A percentile compares a stretch with the other conserved stretches of the same genome.
phyloP scores from a whole-genome alignment of 2,329 filamentous ascomycete genomes.

The Thielaviopsis euricoi region DNA sequence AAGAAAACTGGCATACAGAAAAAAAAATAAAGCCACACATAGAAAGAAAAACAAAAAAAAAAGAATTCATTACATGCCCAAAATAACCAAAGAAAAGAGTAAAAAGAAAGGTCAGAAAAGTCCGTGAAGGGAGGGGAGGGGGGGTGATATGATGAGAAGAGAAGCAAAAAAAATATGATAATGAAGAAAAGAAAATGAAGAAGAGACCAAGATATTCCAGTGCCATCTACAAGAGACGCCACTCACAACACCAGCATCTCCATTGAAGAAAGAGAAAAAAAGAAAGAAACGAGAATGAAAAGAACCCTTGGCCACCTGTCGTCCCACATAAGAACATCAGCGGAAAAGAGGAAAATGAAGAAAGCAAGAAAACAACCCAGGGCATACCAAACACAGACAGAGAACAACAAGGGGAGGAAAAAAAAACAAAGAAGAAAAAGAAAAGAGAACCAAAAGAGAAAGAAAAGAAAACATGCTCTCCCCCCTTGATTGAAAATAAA shows the following conservation, averaged over 20 bases:
- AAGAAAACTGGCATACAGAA: not conserved
- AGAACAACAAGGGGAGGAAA: not conserved
- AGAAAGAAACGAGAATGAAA: not conserved
- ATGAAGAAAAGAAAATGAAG: not conserved
- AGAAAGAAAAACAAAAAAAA: not conserved
- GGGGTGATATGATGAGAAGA: not conserved
- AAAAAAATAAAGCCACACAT: not conserved
- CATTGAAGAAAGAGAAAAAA: not conserved
- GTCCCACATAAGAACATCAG: not conserved
- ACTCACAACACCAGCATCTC: not conserved
- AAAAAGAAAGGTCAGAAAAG: not conserved
- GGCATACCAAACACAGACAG: not conserved
- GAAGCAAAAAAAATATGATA: not conserved
- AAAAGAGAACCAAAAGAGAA: slow-evolving; percentile 1
- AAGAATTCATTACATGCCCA: not conserved
- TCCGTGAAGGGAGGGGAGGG: not conserved
- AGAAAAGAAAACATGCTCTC: not conserved
- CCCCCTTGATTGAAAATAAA: slow-evolving; percentile 1
- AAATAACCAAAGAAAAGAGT: not conserved
- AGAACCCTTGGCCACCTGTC: not conserved
- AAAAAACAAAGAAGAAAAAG: slow-evolving; percentile 5
- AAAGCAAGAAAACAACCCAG: not conserved
- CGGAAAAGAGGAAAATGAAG: not conserved
- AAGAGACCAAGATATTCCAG: not conserved
- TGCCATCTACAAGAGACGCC: not conserved